These are phyloP conservation scores for Prinsepia uniflora DNA, from an alignment of 306 rosid genomes.

Conservation along the genomic window DNA sequence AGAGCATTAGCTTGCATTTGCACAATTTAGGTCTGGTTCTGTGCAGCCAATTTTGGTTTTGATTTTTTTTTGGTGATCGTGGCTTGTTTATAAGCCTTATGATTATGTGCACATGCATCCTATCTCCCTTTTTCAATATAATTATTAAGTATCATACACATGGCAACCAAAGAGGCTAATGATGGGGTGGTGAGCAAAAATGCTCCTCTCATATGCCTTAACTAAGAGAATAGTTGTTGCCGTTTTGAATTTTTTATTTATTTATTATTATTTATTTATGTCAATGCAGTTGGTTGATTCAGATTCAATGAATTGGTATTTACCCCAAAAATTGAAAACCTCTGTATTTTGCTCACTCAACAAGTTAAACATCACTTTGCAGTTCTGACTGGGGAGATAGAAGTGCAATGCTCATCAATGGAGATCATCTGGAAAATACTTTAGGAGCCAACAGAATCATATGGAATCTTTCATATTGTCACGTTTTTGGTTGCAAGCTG, in stretches of 20 bases:
- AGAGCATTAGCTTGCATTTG: not conserved
- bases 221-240: not conserved
- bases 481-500: conserved; percentile 76
- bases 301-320: not conserved
- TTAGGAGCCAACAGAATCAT: conserved; percentile 34
- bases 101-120: not conserved
- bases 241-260: not conserved
- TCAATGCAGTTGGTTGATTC: conserved; percentile 7
- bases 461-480: conserved; percentile 84
- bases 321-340: not conserved
- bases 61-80: not conserved
- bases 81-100: not conserved
- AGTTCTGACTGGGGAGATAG: conserved; percentile 80
- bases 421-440: conserved; percentile 34
- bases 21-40: not conserved
- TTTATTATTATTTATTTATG: not conserved
- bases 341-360: not conserved
- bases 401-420: conserved; percentile 46
- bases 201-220: not conserved
- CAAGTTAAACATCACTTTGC: conserved; percentile 29
- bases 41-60: not conserved
- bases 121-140: not conserved
- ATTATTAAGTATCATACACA: not conserved
- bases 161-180: too few species aligned
- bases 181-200: too few species aligned